Base-by-base conservation (phyloP, 306 rosid species). In the Biancaea sappan region DNA sequence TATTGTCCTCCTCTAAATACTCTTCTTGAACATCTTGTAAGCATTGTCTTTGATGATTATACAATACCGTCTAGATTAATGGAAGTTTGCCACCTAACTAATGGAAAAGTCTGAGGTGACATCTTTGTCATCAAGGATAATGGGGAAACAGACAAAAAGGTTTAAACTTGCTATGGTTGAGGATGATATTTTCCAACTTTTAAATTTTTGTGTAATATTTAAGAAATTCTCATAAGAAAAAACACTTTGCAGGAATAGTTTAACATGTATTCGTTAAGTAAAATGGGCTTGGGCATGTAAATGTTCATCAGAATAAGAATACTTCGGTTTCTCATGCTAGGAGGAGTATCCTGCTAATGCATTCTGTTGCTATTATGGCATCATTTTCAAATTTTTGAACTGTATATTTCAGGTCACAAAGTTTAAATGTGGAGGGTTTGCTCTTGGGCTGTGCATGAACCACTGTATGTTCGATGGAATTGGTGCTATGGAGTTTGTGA, bases 391-490 rank as follows among this genome's bases (percentile, higher is more conserved):
- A n/a, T n/a, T n/a, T n/a, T n/a, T 4, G 10, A 74, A 84, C 61
- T 69, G 31, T 69, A 11, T 37, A 46, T 79, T 70, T 3, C 83
- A 93, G 98, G 89, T 93, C 76, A 93, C 98, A 0, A 91, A 82
- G 78, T 89, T 93, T 73, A 89, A 79, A 66, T 93, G 98, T 71
- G 97, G 98, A 52, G 98, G 97, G 28, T 89, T 93, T 65, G 83
- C 86, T 29, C 79, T 93, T 53, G 98, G 97, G 48, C 18, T 93
- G 51, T 80, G 94, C 80, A 50, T 86, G 88, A 93, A 93, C 54
- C 98, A 93, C 35, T 86, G 96, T 13, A 91, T 91, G 97, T 82
- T 79, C 48, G 98, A 93, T 76, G 98, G 98, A 24, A 78, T 93
- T 74, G 87, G 79, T 5, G 94, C 96, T 0, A 89, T 91, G 98